Conservation (phyloP, 345 rosid genomes). For the Lagerstroemia speciosa region DNA sequence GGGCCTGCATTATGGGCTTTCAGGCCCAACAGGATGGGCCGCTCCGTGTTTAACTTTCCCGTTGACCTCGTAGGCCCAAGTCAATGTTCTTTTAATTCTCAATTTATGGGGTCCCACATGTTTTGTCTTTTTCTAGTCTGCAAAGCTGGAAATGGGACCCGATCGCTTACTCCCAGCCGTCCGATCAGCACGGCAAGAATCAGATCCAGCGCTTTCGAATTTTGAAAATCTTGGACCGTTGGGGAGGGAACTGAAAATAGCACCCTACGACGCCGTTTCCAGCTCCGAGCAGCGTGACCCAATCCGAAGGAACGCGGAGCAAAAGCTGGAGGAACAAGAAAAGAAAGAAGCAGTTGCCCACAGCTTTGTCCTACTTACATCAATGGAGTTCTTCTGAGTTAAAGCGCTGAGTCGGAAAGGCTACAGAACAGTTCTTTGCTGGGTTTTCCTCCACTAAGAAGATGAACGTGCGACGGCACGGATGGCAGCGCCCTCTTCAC, state of each 20-base stretch:
- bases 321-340: neutral
- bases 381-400: neutral
- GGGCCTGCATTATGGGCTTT: neutral
- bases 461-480: slow-evolving; percentile 66
- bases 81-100: neutral
- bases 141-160: neutral
- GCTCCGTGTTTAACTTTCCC: neutral
- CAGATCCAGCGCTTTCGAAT: slow-evolving; percentile 24
- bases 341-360: neutral
- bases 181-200: neutral
- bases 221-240: slow-evolving; percentile 44
- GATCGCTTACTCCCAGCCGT: slow-evolving; percentile 6
- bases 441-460: neutral
- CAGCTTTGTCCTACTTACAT: neutral
- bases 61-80: neutral
- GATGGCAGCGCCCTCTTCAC: slow-evolving; percentile 92
- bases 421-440: neutral
- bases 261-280: neutral
- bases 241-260: neutral
- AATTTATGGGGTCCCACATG: neutral
- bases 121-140: neutral
- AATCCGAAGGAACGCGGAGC: neutral
- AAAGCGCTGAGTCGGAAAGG: neutral
- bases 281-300: neutral
- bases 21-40: neutral